A percentile compares a stretch with the other conserved stretches of the same genome.
Evolutionary conservation across 2,329 filamentous ascomycete species (phyloP).

Genomic region (Zasmidium cellare): DNA sequence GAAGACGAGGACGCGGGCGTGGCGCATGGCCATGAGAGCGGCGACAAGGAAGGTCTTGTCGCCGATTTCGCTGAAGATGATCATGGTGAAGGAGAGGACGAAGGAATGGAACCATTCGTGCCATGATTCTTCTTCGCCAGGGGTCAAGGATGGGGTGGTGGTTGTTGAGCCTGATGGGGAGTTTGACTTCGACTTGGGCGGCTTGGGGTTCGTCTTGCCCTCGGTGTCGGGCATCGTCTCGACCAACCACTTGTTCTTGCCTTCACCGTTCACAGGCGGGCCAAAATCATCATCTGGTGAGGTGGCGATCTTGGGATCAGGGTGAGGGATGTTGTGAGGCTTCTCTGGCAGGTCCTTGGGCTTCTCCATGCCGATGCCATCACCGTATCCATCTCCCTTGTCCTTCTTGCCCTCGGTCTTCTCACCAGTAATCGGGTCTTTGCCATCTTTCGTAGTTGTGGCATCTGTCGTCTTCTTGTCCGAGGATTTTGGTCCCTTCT

Average conservation of each 20-base stretch:
- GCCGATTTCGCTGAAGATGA: slow-evolving; percentile 91
- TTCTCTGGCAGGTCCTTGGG: slow-evolving; percentile 70
- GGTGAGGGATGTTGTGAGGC: slow-evolving; percentile 71
- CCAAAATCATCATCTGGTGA: slow-evolving; percentile 19
- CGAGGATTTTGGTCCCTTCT: slow-evolving; percentile 32
- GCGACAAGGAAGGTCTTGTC: slow-evolving; percentile 99
- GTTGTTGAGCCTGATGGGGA: slow-evolving; percentile 32
- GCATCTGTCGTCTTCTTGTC: slow-evolving; percentile 29
- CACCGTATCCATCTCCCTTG: slow-evolving; percentile 26
- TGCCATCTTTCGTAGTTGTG: slow-evolving; percentile 37
- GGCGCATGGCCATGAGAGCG: slow-evolving; percentile 98
- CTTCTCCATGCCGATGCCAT: slow-evolving; percentile 40
- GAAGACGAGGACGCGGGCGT: slow-evolving; percentile 90
- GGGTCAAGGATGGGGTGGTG: slow-evolving; percentile 15
- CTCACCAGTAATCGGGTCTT: slow-evolving; percentile 29
- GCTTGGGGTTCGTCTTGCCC: slow-evolving; percentile 33
- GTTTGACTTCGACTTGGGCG: slow-evolving; percentile 26
- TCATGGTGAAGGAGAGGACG: slow-evolving; percentile 92
- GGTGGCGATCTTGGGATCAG: slow-evolving; percentile 53
- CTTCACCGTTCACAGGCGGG: slow-evolving; percentile 25
- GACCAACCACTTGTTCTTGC: slow-evolving; percentile 32
- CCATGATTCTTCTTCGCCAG: slow-evolving; percentile 21
- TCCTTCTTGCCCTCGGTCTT: slow-evolving; percentile 31
- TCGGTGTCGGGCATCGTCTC: slow-evolving; percentile 42
- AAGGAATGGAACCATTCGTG: slow-evolving; percentile 71